phyloP scores from a whole-genome alignment of 176 grass and related monocot species.

The Rhynchospora tenuis region DNA sequence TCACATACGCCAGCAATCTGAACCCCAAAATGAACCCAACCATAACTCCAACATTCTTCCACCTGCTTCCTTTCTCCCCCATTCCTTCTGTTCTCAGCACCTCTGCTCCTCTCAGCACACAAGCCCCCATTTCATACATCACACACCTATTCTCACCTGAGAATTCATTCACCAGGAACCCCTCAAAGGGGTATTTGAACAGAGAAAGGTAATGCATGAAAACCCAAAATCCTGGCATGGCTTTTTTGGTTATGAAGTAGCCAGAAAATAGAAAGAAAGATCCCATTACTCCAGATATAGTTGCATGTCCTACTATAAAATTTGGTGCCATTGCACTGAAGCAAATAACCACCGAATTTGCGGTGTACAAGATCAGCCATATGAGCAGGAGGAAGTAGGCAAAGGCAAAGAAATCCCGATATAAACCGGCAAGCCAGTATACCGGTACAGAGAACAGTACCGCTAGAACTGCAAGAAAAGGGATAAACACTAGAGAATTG shows the following conservation, averaged over 20 bases:
- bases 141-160: constrained; percentile 36
- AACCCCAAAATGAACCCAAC: constrained; percentile 50
- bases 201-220: constrained; percentile 83
- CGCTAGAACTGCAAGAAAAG: constrained; percentile 55
- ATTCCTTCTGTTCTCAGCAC: constrained; percentile 58
- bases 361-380: constrained; percentile 74
- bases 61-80: constrained; percentile 40
- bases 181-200: constrained; percentile 83
- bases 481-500: constrained; percentile 58
- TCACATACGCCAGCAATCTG: constrained; percentile 51
- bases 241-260: constrained; percentile 65
- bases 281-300: constrained; percentile 62
- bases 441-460: constrained; percentile 52
- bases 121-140: constrained; percentile 33
- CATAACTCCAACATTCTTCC: constrained; percentile 67
- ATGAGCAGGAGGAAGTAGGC: constrained; percentile 56
- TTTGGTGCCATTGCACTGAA: constrained; percentile 59
- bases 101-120: constrained; percentile 54
- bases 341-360: constrained; percentile 73
- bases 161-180: constrained; percentile 76
- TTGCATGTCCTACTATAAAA: constrained; percentile 66
- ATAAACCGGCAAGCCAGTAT: constrained; percentile 63
- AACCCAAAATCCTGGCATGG: constrained; percentile 68
- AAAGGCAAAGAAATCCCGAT: constrained; percentile 36
- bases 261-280: constrained; percentile 81